These are phyloP conservation scores for Citrus inodora DNA, from an alignment of 345 rosid species.

Conservation along the genomic window DNA sequence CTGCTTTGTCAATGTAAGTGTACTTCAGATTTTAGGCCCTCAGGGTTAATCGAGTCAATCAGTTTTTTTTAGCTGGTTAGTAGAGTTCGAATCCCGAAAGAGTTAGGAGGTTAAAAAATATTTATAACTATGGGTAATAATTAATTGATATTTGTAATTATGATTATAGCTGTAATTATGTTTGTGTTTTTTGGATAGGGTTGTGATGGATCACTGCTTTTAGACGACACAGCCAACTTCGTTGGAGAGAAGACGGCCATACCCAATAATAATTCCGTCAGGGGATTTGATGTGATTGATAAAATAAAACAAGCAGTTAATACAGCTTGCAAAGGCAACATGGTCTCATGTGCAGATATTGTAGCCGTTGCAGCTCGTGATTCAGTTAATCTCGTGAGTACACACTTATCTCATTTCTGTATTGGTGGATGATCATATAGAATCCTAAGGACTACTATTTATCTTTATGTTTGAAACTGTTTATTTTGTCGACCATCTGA, in stretches of 20 bases:
- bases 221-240: slow-evolving; percentile 41
- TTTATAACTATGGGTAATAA: too few species aligned
- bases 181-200: slow-evolving; percentile 27
- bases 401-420: too few species aligned
- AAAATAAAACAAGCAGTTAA: slow-evolving; percentile 50
- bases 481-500: too few species aligned
- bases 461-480: too few species aligned
- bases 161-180: not conserved
- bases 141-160: not conserved
- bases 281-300: slow-evolving; percentile 60
- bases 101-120: too few species aligned
- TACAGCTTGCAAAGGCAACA: slow-evolving; percentile 34
- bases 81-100: too few species aligned
- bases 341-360: slow-evolving; percentile 63
- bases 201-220: slow-evolving; percentile 55
- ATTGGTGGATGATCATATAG: too few species aligned
- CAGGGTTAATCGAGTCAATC: too few species aligned
- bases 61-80: too few species aligned
- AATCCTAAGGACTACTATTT: too few species aligned
- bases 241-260: slow-evolving; percentile 42
- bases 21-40: too few species aligned
- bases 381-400: slow-evolving; percentile 40
- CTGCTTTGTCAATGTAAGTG: not conserved
- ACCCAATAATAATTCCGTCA: slow-evolving; percentile 33
- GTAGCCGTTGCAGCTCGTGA: slow-evolving; percentile 53